A percentile compares a stretch with the other conserved stretches of the same genome.
Conservation (phyloP, 2,329 filamentous ascomycete genomes). For the Alternaria ventricosa region DNA sequence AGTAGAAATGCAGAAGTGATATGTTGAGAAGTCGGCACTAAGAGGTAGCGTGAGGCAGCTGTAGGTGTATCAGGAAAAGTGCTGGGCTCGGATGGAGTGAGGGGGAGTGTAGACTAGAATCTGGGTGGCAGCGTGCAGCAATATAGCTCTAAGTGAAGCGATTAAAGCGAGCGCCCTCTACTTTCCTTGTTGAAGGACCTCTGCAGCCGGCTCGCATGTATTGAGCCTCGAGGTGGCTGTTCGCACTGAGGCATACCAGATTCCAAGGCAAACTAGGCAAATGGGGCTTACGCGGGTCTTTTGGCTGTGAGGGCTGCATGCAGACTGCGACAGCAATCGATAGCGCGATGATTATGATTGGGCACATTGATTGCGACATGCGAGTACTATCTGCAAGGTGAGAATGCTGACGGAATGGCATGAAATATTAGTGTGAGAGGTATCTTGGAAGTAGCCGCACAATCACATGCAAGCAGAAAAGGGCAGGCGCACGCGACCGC, state of each 20-base stretch:
- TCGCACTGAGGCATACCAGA: constrained; percentile 12
- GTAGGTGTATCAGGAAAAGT: background rate
- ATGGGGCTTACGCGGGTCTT: constrained; percentile 12
- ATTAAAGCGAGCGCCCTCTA: constrained; percentile 1
- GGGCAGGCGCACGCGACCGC: constrained; percentile 6
- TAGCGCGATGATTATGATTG: background rate
- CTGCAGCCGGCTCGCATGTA: constrained; percentile 8
- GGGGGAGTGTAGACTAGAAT: background rate
- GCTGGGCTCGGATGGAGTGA: background rate
- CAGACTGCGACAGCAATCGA: background rate
- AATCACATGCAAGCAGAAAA: constrained; percentile 7
- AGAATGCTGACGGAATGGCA: background rate
- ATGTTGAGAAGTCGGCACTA: background rate
- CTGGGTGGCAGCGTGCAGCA: background rate
- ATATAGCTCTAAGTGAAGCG: constrained; percentile 2
- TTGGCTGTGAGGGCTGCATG: background rate
- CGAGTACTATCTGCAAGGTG: background rate
- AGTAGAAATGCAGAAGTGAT: background rate
- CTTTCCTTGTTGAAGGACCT: constrained; percentile 8
- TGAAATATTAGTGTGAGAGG: background rate
- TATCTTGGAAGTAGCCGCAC: background rate
- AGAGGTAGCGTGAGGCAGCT: background rate
- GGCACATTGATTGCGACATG: background rate
- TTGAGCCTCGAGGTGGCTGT: constrained; percentile 14
- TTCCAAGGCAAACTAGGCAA: constrained; percentile 30